These are phyloP conservation scores for Penstemon newberryi DNA, from an alignment of 257 asterid genomes.

Conservation along the genomic window DNA sequence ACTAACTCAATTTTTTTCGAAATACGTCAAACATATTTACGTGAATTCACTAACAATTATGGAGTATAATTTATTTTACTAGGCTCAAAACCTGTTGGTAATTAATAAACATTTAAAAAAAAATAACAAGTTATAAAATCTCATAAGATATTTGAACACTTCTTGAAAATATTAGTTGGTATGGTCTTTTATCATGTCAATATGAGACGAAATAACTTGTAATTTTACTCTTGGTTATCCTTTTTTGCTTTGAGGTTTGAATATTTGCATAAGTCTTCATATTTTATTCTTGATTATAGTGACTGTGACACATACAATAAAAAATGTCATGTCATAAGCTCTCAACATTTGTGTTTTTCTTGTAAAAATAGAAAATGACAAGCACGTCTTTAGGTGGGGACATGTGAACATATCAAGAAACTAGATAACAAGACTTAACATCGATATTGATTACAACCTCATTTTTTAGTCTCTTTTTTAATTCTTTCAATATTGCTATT, in stretches of 20 bases:
- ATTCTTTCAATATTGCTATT: background rate
- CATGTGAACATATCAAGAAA: constrained; percentile 28
- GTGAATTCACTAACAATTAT: too few species aligned
- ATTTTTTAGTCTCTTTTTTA: background rate
- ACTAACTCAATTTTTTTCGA: too few species aligned
- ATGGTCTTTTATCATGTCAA: too few species aligned
- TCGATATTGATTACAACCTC: constrained; percentile 11
- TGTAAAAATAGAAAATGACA: constrained; percentile 31
- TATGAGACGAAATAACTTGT: background rate
- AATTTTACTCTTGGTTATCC: background rate
- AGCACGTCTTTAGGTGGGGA: constrained; percentile 18
- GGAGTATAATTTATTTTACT: too few species aligned
- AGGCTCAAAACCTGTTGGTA: too few species aligned
- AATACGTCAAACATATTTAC: too few species aligned
- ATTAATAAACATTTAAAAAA: too few species aligned
- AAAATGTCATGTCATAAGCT: background rate
- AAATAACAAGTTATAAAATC: too few species aligned
- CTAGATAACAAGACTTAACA: constrained; percentile 5
- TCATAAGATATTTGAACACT: too few species aligned
- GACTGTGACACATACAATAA: background rate
- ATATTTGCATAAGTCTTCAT: background rate
- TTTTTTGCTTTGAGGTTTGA: background rate
- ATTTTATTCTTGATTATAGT: constrained; percentile 7
- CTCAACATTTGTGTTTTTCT: background rate
- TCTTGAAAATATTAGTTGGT: too few species aligned